phyloP scores from a whole-genome alignment of 768 basidiomycete species.

The Suillus lakei region DNA sequence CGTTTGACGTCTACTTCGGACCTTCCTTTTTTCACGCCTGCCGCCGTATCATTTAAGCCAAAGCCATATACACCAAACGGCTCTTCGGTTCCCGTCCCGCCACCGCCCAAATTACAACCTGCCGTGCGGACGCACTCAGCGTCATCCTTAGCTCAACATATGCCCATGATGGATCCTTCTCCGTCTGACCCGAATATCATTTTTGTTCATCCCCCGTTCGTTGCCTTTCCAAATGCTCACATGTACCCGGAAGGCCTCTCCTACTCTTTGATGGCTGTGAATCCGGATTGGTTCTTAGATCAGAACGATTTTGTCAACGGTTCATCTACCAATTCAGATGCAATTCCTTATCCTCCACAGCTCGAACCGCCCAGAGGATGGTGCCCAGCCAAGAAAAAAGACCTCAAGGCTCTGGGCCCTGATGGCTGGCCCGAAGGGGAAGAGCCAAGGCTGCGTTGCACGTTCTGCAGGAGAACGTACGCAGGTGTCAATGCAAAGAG shows the following conservation, averaged over 20 bases:
- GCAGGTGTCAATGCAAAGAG: slow-evolving; percentile 89
- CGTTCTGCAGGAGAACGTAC: slow-evolving; percentile 83
- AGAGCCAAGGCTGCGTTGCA: slow-evolving; percentile 80
- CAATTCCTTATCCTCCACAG: slow-evolving; percentile 74
- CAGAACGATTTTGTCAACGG: slow-evolving; percentile 62
- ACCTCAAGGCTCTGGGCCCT: slow-evolving; percentile 66
- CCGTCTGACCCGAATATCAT: slow-evolving; percentile 65
- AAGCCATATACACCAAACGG: slow-evolving; percentile 59
- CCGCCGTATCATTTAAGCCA: slow-evolving; percentile 68
- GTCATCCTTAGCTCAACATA: slow-evolving; percentile 45
- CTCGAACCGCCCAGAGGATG: slow-evolving; percentile 86
- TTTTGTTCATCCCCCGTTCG: slow-evolving; percentile 80
- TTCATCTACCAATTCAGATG: slow-evolving; percentile 49
- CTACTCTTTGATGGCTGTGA: slow-evolving; percentile 73
- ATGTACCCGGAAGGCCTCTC: slow-evolving; percentile 68
- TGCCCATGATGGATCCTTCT: slow-evolving; percentile 69
- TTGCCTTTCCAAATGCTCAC: slow-evolving; percentile 64
- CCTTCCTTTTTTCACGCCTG: slow-evolving; percentile 64
- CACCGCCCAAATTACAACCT: slow-evolving; percentile 30
- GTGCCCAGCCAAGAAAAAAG: slow-evolving; percentile 87
- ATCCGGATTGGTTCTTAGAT: slow-evolving; percentile 82
- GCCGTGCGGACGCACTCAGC: slow-evolving; percentile 32
- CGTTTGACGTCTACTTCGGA: slow-evolving; percentile 50
- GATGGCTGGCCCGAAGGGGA: slow-evolving; percentile 83
- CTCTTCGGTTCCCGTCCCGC: slow-evolving; percentile 24